These are phyloP conservation scores for Fraxinus quadrangulata DNA, from an alignment of 257 asterid genomes.

Conservation along the genomic window DNA sequence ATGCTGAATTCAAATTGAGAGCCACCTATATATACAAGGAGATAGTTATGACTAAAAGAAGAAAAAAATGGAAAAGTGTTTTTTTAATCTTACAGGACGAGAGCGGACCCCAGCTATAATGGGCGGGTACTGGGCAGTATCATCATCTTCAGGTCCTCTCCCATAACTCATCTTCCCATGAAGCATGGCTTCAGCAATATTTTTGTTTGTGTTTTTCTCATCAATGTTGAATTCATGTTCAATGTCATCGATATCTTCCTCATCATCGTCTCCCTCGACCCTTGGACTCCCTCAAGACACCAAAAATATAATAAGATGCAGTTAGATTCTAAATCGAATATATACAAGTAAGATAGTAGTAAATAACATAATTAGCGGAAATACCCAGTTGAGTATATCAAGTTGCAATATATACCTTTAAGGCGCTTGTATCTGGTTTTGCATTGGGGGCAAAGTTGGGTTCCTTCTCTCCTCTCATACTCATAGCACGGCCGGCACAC, in stretches of 20 bases:
- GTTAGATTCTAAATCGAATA: background rate
- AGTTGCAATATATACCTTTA: constrained; percentile 47
- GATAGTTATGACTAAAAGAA: background rate
- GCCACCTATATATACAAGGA: background rate
- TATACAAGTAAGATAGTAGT: background rate
- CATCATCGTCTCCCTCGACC: constrained; percentile 97
- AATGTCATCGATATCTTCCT: constrained; percentile 90
- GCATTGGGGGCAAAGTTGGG: constrained; percentile 91
- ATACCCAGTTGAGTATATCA: background rate
- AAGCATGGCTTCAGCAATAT: constrained; percentile 80
- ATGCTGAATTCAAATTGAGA: background rate
- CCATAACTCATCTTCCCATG: constrained; percentile 98
- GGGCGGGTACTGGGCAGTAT: constrained; percentile 69
- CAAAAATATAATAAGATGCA: background rate
- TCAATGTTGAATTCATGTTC: constrained; percentile 93
- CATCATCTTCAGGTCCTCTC: constrained; percentile 88
- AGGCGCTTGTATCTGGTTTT: constrained; percentile 91
- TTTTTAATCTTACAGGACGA: constrained; percentile 51
- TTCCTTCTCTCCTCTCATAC: constrained; percentile 95
- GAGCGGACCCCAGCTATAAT: constrained; percentile 81
- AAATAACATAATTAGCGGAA: background rate
- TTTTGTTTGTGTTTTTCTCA: constrained; percentile 62
- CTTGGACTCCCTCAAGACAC: constrained; percentile 72
- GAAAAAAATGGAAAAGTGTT: background rate
- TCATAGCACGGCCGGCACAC: constrained; percentile 94